Percentiles rank a stretch among this genome's conserved stretches.
phyloP scores from a whole-genome alignment of 1,284 basidiomycete genomes.

The Salmacisia buchloeana region DNA sequence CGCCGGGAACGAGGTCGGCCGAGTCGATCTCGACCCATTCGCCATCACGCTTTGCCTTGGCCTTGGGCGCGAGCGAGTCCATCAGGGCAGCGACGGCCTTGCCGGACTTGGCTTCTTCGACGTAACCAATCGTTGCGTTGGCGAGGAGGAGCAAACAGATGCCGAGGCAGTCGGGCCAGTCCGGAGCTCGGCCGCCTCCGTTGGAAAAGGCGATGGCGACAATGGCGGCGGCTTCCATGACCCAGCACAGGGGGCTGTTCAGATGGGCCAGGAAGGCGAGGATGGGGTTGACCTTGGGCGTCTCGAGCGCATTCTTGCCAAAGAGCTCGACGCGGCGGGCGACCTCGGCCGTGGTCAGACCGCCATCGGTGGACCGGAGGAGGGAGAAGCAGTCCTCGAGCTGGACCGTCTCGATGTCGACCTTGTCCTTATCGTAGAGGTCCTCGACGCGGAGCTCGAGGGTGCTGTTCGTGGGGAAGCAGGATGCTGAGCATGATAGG shows the following conservation, averaged over 20 bases:
- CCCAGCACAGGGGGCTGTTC: constrained; percentile 59
- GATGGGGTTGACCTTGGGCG: constrained; percentile 63
- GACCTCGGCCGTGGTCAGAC: constrained; percentile 72
- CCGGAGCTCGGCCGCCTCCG: constrained; percentile 75
- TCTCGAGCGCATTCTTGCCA: constrained; percentile 81
- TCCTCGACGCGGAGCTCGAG: constrained; percentile 89
- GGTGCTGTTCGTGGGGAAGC: constrained; percentile 25
- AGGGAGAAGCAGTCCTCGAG: constrained; percentile 96
- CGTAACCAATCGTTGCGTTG: constrained; percentile 97
- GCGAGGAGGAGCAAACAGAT: constrained; percentile 84
- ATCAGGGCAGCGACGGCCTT: constrained; percentile 98
- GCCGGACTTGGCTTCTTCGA: constrained; percentile 92
- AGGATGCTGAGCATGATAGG: too few species aligned
- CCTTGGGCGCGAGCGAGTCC: constrained; percentile 97
- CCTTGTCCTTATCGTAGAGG: constrained; percentile 96
- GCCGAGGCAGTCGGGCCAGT: constrained; percentile 97
- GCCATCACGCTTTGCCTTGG: constrained; percentile 78
- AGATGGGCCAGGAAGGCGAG: background rate
- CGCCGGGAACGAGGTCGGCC: constrained; percentile 79
- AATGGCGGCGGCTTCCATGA: constrained; percentile 96
- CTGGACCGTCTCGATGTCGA: constrained; percentile 92
- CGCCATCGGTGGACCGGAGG: constrained; percentile 75
- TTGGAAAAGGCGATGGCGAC: constrained; percentile 96
- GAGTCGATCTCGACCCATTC: constrained; percentile 83
- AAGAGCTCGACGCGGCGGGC: constrained; percentile 83